These are phyloP conservation scores for Zygoascus tannicola DNA, from an alignment of 805 yeast species.

Conservation along the genomic window DNA sequence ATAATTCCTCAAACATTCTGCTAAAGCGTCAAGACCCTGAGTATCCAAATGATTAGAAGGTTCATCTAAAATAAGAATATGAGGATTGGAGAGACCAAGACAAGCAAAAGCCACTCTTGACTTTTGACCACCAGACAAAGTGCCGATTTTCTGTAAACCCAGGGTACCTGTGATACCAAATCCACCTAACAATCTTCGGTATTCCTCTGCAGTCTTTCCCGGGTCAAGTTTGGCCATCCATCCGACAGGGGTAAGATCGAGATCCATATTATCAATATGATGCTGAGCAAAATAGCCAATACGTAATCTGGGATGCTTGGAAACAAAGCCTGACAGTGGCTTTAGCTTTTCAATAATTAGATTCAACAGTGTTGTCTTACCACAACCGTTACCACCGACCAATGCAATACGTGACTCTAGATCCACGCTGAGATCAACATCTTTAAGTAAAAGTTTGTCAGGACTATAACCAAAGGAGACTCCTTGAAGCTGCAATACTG, in stretches of 20 bases:
- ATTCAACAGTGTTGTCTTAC: slow-evolving; percentile 92
- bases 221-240: slow-evolving; percentile 91
- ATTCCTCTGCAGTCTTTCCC: slow-evolving; percentile 92
- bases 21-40: slow-evolving; percentile 90
- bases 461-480: slow-evolving; percentile 81
- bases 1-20: slow-evolving; percentile 79
- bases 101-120: slow-evolving; percentile 98
- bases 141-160: slow-evolving; percentile 82
- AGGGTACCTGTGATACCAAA: slow-evolving; percentile 94
- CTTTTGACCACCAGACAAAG: slow-evolving; percentile 95
- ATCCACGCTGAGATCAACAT: slow-evolving; percentile 85
- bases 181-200: slow-evolving; percentile 91
- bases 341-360: slow-evolving; percentile 66
- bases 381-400: slow-evolving; percentile 99
- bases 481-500: slow-evolving; percentile 77
- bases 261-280: slow-evolving; percentile 96
- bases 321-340: slow-evolving; percentile 71
- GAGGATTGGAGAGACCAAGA: slow-evolving; percentile 81
- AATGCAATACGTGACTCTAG: slow-evolving; percentile 92
- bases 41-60: slow-evolving; percentile 99
- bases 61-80: slow-evolving; percentile 86
- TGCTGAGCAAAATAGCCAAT: slow-evolving; percentile 98
- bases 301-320: slow-evolving; percentile 76
- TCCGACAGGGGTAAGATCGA: slow-evolving; percentile 72
- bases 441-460: slow-evolving; percentile 49